Evolutionary conservation across 805 yeast genomes (phyloP), one percentile per base, ranked within the genome.

Genomic region (Pichia kluyveri): DNA sequence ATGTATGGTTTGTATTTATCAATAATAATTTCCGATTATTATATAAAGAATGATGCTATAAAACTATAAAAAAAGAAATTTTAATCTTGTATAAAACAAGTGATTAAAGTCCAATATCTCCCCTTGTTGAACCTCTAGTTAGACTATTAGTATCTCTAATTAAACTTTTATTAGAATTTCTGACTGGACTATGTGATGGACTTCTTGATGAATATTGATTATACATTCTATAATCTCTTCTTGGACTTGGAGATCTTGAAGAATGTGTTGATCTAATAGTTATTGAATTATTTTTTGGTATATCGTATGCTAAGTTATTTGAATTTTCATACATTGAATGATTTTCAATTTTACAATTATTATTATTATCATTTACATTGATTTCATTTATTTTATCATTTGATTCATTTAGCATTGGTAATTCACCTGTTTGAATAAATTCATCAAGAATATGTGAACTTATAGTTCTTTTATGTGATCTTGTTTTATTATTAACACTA

Each of bases 361-460:
- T 42, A 23, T 14, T 28, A 30, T 30, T 36, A 27, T 32, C 4
- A 30, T 38, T 12, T 23, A 18, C 8, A 30, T 30, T 30, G 8
- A 34, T 23, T 6, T 10, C 38, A 12, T 32, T 14, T 23, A 10
- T 30, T 14, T 38, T 38, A n/a, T 41, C 37, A 31, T 30, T 38
- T 23, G 14, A 23, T 15, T 55, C 50, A 37, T 44, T 52, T 27
- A 53, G 46, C 17, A 28, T 11, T 8, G 60, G 60, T 26, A 58
- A 39, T 27, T 46, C 53, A 19, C 61, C 61, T 8, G 59, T 57
- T 6, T 55, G 48, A 1, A 62, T 60, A 41, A 62, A 62, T 38
- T 62, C 65, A 48, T 62, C 66, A 37, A 62, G 41, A 3, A 56
- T 48, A 11, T 48, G 45, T 11, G 61, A 52, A 48, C 63, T 59